These are phyloP conservation scores for Cerioporus squamosus DNA, from an alignment of 1,284 basidiomycete species.

Conservation along the genomic window DNA sequence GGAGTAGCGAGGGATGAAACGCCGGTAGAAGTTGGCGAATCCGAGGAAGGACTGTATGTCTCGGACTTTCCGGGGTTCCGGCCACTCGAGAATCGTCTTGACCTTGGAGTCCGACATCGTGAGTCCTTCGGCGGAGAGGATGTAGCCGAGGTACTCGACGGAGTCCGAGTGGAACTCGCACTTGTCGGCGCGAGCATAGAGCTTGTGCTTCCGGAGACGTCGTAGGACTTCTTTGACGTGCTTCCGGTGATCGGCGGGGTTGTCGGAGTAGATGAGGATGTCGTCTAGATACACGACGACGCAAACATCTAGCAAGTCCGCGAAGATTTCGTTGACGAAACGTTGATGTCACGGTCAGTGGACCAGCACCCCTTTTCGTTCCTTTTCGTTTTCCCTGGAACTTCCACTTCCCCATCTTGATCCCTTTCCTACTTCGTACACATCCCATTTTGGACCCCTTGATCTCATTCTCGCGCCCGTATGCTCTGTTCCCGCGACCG, in stretches of 20 bases:
- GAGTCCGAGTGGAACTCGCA: conserved; percentile 38
- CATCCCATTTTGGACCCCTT: too few species aligned
- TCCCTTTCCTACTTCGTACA: too few species aligned
- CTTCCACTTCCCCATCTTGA: too few species aligned
- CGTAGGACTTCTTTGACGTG: conserved; percentile 40
- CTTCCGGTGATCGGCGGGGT: conserved; percentile 26
- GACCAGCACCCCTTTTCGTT: too few species aligned
- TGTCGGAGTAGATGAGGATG: conserved; percentile 30
- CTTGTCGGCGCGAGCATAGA: conserved; percentile 44
- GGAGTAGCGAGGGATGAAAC: conserved; percentile 39
- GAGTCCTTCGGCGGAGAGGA: conserved; percentile 36
- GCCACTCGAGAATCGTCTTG: conserved; percentile 18
- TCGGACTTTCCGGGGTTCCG: conserved; percentile 10
- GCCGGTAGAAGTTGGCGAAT: conserved; percentile 13
- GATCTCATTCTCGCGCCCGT: too few species aligned
- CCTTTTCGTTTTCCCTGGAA: too few species aligned
- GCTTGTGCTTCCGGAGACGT: conserved; percentile 32
- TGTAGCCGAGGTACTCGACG: conserved; percentile 46
- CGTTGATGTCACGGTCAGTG: too few species aligned
- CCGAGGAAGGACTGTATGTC: conserved; percentile 19
- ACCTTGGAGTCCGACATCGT: conserved; percentile 44
- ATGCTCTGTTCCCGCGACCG: too few species aligned
- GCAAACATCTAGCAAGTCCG: conserved; percentile 23
- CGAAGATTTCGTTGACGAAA: conserved; percentile 30
- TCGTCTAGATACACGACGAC: conserved; percentile 31